A percentile compares a stretch with the other conserved stretches of the same genome.
Evolutionary conservation across 768 basidiomycete genomes (phyloP).

Genomic region (Gloeophyllum trabeum): DNA sequence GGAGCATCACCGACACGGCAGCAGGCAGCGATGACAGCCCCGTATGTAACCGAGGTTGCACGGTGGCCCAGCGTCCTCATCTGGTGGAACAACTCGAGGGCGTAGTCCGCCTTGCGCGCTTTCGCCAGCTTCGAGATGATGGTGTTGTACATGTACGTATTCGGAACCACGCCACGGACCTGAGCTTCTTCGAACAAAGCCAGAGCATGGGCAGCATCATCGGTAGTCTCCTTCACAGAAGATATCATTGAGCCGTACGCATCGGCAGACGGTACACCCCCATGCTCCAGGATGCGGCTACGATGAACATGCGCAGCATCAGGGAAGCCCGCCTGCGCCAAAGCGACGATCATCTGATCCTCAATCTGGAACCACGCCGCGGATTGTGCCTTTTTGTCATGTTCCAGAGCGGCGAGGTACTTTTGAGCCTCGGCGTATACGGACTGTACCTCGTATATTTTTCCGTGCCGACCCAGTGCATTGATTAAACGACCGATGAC

Average conservation of each 20-base stretch:
- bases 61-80: conserved; percentile 60
- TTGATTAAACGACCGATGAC: conserved; percentile 56
- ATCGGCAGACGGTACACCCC: conserved; percentile 73
- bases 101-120: conserved; percentile 87
- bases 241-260: conserved; percentile 89
- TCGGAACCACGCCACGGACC: conserved; percentile 56
- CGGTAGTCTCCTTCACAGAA: conserved; percentile 86
- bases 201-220: conserved; percentile 84
- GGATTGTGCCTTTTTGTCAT: conserved; percentile 35
- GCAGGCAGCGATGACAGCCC: conserved; percentile 88
- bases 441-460: conserved; percentile 48
- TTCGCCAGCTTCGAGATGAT: conserved; percentile 93
- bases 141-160: conserved; percentile 91
- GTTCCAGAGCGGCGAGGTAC: conserved; percentile 35
- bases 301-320: conserved; percentile 78
- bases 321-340: conserved; percentile 72
- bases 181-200: conserved; percentile 75
- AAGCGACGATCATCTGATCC: conserved; percentile 81
- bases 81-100: conserved; percentile 75
- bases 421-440: conserved; percentile 62
- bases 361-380: conserved; percentile 70
- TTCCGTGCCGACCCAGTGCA: conserved; percentile 49
- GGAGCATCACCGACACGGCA: conserved; percentile 82
- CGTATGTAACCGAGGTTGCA: conserved; percentile 87
- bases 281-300: conserved; percentile 61